Percentiles rank a stretch among this genome's conserved stretches.
Conservation (phyloP, 2,329 filamentous ascomycete species). For the Cytospora schulzeri region DNA sequence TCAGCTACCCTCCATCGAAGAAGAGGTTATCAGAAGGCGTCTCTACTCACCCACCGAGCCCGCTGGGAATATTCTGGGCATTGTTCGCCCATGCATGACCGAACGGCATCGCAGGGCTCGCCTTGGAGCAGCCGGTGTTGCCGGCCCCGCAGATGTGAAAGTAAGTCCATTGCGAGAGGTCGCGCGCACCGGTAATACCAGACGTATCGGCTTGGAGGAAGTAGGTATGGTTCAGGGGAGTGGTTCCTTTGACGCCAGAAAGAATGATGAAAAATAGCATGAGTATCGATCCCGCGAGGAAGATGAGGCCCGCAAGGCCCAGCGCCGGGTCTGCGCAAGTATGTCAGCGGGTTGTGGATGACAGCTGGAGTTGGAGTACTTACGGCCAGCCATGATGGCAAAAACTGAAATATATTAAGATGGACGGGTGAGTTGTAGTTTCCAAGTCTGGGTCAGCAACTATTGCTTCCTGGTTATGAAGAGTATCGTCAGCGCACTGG, state of each 20-base stretch:
- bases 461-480: neutral
- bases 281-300: conserved; percentile 54
- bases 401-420: neutral
- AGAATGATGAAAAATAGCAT: conserved; percentile 64
- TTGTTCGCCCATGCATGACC: conserved; percentile 67
- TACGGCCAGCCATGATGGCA: conserved; percentile 24
- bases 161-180: conserved; percentile 82
- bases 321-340: conserved; percentile 43
- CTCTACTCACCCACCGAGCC: conserved; percentile 47
- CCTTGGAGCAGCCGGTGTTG: conserved; percentile 64
- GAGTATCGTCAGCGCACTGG: conserved; percentile 6
- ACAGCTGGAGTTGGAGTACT: neutral
- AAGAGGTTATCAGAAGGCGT: neutral
- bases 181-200: conserved; percentile 68
- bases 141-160: conserved; percentile 76
- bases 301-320: conserved; percentile 47
- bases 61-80: conserved; percentile 46
- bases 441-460: neutral
- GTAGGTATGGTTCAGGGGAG: conserved; percentile 73
- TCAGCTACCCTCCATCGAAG: neutral
- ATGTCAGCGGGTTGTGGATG: neutral
- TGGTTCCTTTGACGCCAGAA: conserved; percentile 50
- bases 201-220: conserved; percentile 81
- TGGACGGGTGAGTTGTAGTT: neutral
- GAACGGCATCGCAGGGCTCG: conserved; percentile 67